Percentiles rank a stretch among this genome's conserved stretches.
phyloP scores from a whole-genome alignment of 2,329 filamentous ascomycete genomes.

The Cladosporium velox region DNA sequence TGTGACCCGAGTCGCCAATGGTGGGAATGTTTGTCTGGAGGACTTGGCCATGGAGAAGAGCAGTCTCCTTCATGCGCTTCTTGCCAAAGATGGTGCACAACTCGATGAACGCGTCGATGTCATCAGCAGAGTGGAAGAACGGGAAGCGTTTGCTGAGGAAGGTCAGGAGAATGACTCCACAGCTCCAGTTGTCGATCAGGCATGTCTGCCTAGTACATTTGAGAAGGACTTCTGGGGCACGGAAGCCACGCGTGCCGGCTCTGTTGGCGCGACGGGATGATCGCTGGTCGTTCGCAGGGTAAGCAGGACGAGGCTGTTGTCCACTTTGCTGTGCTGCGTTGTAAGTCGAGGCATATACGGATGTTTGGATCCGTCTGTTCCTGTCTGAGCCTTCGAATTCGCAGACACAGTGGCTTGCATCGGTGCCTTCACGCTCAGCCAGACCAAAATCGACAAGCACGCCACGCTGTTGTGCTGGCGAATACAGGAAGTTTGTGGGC shows the following conservation, averaged over 20 bases:
- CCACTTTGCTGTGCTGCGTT: conserved; percentile 27
- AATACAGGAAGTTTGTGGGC: conserved; percentile 95
- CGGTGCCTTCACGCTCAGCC: conserved; percentile 72
- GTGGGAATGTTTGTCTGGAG: conserved; percentile 93
- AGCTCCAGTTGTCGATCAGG: conserved; percentile 94
- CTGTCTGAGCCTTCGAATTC: conserved; percentile 65
- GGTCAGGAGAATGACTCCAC: conserved; percentile 94
- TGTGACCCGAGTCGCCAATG: conserved; percentile 81
- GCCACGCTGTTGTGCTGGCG: conserved; percentile 74
- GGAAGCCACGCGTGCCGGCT: conserved; percentile 91
- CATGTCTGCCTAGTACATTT: conserved; percentile 96
- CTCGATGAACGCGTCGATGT: conserved; percentile 96
- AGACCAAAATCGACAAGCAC: conserved; percentile 99
- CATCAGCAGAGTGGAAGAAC: conserved; percentile 98
- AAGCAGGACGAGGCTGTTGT: conserved; percentile 57
- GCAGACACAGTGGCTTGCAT: conserved; percentile 81
- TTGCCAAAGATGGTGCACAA: conserved; percentile 92
- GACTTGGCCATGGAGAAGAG: conserved; percentile 82
- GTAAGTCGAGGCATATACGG: conserved; percentile 60
- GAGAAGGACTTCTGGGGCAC: conserved; percentile 92
- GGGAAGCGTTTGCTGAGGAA: conserved; percentile 90
- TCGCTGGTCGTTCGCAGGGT: conserved; percentile 86
- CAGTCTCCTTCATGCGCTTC: conserved; percentile 79
- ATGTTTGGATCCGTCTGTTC: conserved; percentile 58
- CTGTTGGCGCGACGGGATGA: conserved; percentile 89